These are phyloP conservation scores for Fonsecaea pedrosoi DNA, from an alignment of 2,329 filamentous ascomycete species.

Conservation along the genomic window DNA sequence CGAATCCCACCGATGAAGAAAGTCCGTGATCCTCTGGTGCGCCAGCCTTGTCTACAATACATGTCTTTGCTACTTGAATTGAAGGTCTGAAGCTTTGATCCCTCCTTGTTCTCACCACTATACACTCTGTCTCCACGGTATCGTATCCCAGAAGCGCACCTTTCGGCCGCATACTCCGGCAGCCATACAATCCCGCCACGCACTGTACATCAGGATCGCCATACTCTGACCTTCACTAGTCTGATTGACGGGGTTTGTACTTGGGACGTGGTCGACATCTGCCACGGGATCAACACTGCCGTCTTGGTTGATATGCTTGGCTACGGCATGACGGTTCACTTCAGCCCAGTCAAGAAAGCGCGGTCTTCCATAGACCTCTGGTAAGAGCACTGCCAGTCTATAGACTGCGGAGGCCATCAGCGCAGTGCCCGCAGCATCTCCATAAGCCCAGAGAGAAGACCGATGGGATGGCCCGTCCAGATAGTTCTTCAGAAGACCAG, in stretches of 20 bases:
- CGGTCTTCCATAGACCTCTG: constrained; percentile 44
- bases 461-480: constrained; percentile 46
- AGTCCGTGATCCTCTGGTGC: not conserved
- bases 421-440: constrained; percentile 58
- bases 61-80: not conserved
- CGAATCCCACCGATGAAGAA: not conserved
- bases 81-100: not conserved
- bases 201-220: constrained; percentile 34
- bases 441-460: constrained; percentile 49
- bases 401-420: constrained; percentile 55
- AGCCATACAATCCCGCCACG: constrained; percentile 27
- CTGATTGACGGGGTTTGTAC: constrained; percentile 11
- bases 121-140: not conserved
- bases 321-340: constrained; percentile 48
- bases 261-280: constrained; percentile 30
- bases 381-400: constrained; percentile 53
- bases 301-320: constrained; percentile 43
- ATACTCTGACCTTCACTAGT: constrained; percentile 38
- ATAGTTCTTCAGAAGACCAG: constrained; percentile 54
- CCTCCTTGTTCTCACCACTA: not conserved
- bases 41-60: constrained; percentile 4
- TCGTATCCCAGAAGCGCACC: not conserved
- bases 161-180: constrained; percentile 17
- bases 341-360: constrained; percentile 53
- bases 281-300: constrained; percentile 30